Base-by-base conservation (phyloP, 139 green algal species). In the Astrephomene gubernaculifera region DNA sequence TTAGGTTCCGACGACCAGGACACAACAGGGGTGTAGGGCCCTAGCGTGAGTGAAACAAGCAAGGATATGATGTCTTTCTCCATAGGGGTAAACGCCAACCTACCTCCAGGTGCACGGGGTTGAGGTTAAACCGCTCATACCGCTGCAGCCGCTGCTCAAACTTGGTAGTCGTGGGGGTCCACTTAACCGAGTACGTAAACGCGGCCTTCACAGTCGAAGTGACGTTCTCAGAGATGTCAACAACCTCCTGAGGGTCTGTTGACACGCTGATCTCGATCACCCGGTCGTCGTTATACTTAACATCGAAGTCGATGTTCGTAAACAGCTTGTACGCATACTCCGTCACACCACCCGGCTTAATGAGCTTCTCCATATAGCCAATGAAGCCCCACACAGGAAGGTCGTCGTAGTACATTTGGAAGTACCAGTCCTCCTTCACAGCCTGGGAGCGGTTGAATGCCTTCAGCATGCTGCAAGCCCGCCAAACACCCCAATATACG, bases 321-420 rank as follows among this genome's bases (percentile, higher is more conserved):
- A 97, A 98, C 0, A 98, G 82, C 64, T 85, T 94, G 69, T 95
- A 92, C 78, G 80, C 84, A 68, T 70, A 85, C 67, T 89, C 74
- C 7, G 81, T 61, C 49, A 82, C 63, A 81, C 43, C 79, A 12
- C 74, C 73, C 12, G 87, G 72, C 67, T 85, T 82, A 33, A 92
- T 89, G 39, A 92, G 88, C 86, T 93, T 93, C 73, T 96, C 92
- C 73, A 94, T 90, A 82, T 93, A 90, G 63, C 88, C 96, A 36
- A 98, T 94, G 89, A 98, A 98, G 29, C 96, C 97, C 97, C 97
- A 99, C 38, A 99, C 95, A 6, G 97, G 97, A 74, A 99, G 91
- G 79, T 98, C 95, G 81, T 98, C 96, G 65, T 95, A 96, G 81
- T 96, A 96, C 93, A 98, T 96, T 88, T 98, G 95, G 72, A 92